Evolutionary conservation across 208 protist genomes (phyloP).

Genomic region (Porcisia deanei): DNA sequence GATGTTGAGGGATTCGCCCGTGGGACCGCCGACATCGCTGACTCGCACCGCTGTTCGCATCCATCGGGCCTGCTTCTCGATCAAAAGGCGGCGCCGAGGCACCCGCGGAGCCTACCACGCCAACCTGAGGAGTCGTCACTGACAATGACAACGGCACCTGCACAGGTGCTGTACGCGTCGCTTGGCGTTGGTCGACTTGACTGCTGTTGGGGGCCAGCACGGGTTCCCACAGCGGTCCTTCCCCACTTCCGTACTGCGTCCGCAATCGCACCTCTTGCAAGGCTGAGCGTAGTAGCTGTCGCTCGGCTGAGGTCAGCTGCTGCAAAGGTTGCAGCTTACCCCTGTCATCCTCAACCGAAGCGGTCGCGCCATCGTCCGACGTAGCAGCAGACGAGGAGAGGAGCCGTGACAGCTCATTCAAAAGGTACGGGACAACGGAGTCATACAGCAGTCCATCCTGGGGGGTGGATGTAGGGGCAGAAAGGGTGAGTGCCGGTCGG

Average conservation of each 20-base stretch:
- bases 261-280: conserved; percentile 17
- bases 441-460: background rate
- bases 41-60: background rate
- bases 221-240: background rate
- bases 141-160: background rate
- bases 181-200: background rate
- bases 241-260: background rate
- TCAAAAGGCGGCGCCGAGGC: background rate
- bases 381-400: conserved; percentile 5
- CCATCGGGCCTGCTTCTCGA: background rate
- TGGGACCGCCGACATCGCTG: background rate
- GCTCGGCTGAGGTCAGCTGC: conserved; percentile 32
- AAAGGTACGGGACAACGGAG: conserved; percentile 7
- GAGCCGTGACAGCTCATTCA: conserved; percentile 20
- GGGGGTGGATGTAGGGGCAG: background rate
- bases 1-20: background rate
- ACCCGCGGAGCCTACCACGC: background rate
- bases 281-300: conserved; percentile 33
- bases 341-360: background rate
- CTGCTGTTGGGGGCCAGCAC: background rate
- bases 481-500: background rate
- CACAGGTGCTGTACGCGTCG: background rate
- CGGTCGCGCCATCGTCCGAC: background rate
- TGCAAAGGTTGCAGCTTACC: background rate
- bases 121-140: background rate